Conservation (phyloP, 192 early-diverging fungal genomes). For the Coemansia furcata region DNA sequence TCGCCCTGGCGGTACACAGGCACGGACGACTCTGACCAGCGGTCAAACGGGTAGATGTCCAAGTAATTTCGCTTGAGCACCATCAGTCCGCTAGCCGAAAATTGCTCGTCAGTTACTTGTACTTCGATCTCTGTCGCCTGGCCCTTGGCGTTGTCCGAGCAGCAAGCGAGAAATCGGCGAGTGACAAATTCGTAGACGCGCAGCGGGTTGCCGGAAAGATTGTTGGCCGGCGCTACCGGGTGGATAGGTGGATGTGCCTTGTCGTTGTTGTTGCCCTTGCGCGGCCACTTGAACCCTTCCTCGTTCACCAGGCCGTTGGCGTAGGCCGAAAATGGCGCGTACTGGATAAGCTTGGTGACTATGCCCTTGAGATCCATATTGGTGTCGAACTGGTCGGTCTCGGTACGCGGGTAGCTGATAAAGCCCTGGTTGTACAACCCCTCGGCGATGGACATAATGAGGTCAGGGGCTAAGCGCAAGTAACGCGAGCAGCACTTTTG, state of each 20-base stretch:
- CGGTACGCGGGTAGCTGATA: slow-evolving; percentile 96
- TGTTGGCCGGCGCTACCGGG: slow-evolving; percentile 63
- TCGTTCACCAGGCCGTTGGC: slow-evolving; percentile 61
- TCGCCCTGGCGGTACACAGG: slow-evolving; percentile 71
- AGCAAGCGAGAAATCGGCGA: slow-evolving; percentile 88
- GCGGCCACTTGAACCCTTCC: slow-evolving; percentile 64
- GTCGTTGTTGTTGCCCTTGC: slow-evolving; percentile 85
- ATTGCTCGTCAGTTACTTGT: slow-evolving; percentile 70
- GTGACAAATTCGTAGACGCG: slow-evolving; percentile 85
- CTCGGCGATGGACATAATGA: slow-evolving; percentile 86
- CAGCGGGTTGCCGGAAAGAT: slow-evolving; percentile 63
- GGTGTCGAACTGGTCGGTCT: slow-evolving; percentile 86
- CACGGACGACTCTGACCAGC: slow-evolving; percentile 74
- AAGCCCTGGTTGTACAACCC: slow-evolving; percentile 81
- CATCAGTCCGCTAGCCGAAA: slow-evolving; percentile 68
- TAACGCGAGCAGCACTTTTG: slow-evolving; percentile 74
- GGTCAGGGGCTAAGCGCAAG: slow-evolving; percentile 74
- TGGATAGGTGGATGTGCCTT: slow-evolving; percentile 99
- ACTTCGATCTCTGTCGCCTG: slow-evolving; percentile 74
- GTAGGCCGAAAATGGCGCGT: slow-evolving; percentile 50
- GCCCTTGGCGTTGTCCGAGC: slow-evolving; percentile 87
- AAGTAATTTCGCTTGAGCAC: slow-evolving; percentile 87
- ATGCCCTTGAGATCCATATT: slow-evolving; percentile 68
- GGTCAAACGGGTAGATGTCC: slow-evolving; percentile 90
- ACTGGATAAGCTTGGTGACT: slow-evolving; percentile 61